A percentile compares a stretch with the other conserved stretches of the same genome.
These are phyloP conservation scores for Petunia secreta DNA, from an alignment of 257 asterid genomes.

Conservation along the genomic window DNA sequence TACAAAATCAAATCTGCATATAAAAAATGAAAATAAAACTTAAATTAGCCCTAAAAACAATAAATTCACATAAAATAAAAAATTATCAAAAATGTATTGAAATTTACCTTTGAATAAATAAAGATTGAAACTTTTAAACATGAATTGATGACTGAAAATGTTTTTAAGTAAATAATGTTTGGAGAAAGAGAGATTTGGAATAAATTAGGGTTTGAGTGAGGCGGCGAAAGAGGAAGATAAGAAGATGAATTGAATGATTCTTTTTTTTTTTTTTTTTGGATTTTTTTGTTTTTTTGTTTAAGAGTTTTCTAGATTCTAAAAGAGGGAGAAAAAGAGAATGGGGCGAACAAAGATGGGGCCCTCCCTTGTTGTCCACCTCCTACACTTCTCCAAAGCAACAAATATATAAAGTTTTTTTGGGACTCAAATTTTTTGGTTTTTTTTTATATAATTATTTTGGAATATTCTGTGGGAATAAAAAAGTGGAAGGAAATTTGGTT, in stretches of 20 bases:
- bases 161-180: not conserved
- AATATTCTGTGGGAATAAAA: slow-evolving; percentile 15
- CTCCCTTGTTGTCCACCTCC: slow-evolving; percentile 31
- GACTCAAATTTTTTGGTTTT: not conserved
- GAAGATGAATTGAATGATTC: not conserved
- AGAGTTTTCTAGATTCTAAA: not conserved
- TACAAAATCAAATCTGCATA: slow-evolving; percentile 46
- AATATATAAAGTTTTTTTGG: not conserved
- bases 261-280: no score
- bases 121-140: slow-evolving; percentile 32
- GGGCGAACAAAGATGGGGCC: slow-evolving; percentile 29
- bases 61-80: not conserved
- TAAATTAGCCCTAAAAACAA: not conserved
- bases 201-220: slow-evolving; percentile 16
- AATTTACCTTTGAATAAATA: slow-evolving; percentile 30
- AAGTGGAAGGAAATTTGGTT: not conserved
- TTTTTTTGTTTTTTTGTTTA: no score
- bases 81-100: not conserved
- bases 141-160: slow-evolving; percentile 8
- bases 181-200: not conserved
- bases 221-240: slow-evolving; percentile 35
- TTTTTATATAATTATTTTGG: not conserved
- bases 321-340: slow-evolving; percentile 10
- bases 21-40: not conserved
- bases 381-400: slow-evolving; percentile 32